These are phyloP conservation scores for Dothistroma septosporum DNA, from an alignment of 2,329 filamentous ascomycete genomes.

Conservation along the genomic window DNA sequence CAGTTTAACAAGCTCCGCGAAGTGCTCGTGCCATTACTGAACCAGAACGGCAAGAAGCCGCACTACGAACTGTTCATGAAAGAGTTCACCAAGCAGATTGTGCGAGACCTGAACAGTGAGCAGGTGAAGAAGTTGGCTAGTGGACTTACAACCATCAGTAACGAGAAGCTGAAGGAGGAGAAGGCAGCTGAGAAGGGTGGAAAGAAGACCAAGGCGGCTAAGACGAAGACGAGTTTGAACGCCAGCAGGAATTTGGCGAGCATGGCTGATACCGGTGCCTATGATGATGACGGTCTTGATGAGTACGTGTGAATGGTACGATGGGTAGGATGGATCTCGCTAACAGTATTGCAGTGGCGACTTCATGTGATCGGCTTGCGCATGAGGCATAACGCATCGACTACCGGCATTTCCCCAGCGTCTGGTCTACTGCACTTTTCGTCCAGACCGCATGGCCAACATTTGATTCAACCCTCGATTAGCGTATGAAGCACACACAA, in stretches of 20 bases:
- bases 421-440: not conserved
- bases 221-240: constrained; percentile 84
- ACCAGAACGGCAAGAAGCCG: constrained; percentile 73
- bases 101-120: constrained; percentile 80
- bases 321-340: not conserved
- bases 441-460: not conserved
- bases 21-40: constrained; percentile 73
- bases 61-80: constrained; percentile 87
- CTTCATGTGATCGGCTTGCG: constrained; percentile 14
- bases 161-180: constrained; percentile 99
- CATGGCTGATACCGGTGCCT: constrained; percentile 67
- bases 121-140: constrained; percentile 97
- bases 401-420: not conserved
- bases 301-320: constrained; percentile 61
- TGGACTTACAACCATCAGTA: constrained; percentile 79
- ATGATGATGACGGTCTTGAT: constrained; percentile 75
- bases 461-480: not conserved
- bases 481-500: constrained; percentile 3
- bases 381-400: not conserved
- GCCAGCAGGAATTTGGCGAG: constrained; percentile 55
- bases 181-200: constrained; percentile 88
- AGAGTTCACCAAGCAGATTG: constrained; percentile 82
- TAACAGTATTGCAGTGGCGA: constrained; percentile 11
- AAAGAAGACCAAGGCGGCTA: constrained; percentile 96
- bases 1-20: constrained; percentile 79